Evolutionary conservation across 2,329 filamentous ascomycete species (phyloP), one percentile per base, ranked within the genome.

Genomic region (Pseudocercospora macadamiae): DNA sequence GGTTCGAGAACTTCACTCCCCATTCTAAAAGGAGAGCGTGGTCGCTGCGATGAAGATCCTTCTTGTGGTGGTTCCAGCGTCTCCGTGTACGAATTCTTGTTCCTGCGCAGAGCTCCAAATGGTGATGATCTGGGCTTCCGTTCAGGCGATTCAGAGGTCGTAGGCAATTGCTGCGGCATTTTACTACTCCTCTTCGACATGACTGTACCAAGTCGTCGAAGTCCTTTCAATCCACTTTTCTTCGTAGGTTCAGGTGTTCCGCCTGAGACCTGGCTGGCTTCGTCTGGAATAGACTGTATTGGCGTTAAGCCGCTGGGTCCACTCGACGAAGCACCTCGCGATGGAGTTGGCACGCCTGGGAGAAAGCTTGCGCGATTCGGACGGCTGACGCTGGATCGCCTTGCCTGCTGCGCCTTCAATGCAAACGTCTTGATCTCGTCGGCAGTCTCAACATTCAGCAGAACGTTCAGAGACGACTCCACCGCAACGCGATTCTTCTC

Each of bases 391-490:
- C 53, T 28, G 16, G 28, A 34, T n/a, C 53, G 39, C 14, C 37
- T 25, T 21, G 52, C 51, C 47, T 58, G 54, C n/a, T 73, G 60
- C 78, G 53, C 60, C 30, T 68, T 70, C 55, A 82, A 71, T 1
- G 81, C 78, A 74, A 92, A 96, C 26, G 83, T 86, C 67, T 88
- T 88, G 63, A 99, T 93, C 77, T 99, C 95, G 70, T 89, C 89
- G 16, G 87, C 85, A 0, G 93, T 96, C 72, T 91, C 89, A 39
- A 97, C 86, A 72, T 96, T 95, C 51, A 99, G 81, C 66, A 97
- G 82, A 7, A 88, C 83, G 65, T 91, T 91, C 57, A 99, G 79
- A 23, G 91, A 91, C 61, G 88, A 86, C 72, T 95, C 92, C 23
- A 91, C 87, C 10, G 88, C 86, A 59, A 86, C 80, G 62, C 91